Evolutionary conservation across 2,329 filamentous ascomycete species (phyloP), one percentile per base, ranked within the genome.

Genomic region (Neofusicoccum parvum): DNA sequence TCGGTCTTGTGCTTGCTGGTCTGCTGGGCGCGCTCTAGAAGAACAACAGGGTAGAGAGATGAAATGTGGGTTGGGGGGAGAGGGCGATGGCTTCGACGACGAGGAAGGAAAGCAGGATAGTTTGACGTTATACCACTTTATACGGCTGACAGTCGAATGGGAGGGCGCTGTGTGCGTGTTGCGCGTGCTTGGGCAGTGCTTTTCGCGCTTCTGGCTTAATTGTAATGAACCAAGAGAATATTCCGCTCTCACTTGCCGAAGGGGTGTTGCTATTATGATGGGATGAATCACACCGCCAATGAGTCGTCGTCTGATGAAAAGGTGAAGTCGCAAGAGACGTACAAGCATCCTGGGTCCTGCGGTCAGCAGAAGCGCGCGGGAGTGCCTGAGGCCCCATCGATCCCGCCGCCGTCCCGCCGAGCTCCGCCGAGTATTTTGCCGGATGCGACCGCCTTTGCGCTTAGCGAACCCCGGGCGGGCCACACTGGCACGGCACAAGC

Each of bases 1-100:
- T 64, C 41, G 51, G 62, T 17, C 20, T 64, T 20, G 62, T 54
- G 27, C 41, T 64, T 23, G 62, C 62, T n/a, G 62, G 62, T 32
- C 39, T 64, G 6, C 32, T 64, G 41, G 62, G 56, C 11, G 56
- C 50, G 11, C 49, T 64, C 7, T 64, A 54, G 27, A n/a, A 10
- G 32, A 12, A 9, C 10, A 11, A 10, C 5, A 3, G 17, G 9
- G 5, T 32, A 17, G 41, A 7, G 17, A 2, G 17, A 9, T 4
- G 10, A 27, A 14, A 51, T 3, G 17, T n/a, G 46, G 15, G 17
- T 41, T 2, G 14, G 34, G 4, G 32, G 27, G 37, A 27, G 53
- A 14, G 5, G 7, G n/a, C 36, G 56, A 23, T 14, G 27, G 27
- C 5, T 32, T 2, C 27, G 27, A 32, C 2, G 27, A 7, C 3